A percentile compares a stretch with the other conserved stretches of the same genome.
Conservation (phyloP, 441 rosid genomes). For the Arabidopsis lyrata region DNA sequence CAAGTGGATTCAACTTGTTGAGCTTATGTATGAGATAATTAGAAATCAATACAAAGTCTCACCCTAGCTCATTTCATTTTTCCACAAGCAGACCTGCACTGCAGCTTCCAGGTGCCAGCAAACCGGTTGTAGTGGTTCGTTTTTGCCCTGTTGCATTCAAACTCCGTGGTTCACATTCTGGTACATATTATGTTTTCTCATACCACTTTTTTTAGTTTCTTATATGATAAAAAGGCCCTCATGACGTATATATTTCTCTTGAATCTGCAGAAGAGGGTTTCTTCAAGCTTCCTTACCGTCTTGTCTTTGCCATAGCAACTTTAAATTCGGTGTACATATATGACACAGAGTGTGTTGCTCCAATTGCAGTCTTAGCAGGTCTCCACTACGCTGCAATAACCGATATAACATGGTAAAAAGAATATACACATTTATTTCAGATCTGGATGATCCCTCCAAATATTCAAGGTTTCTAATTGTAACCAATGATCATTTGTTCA, state of each 20-base stretch:
- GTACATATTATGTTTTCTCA: slow-evolving; percentile 45
- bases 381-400: slow-evolving; percentile 96
- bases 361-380: slow-evolving; percentile 84
- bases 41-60: slow-evolving; percentile 16
- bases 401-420: slow-evolving; percentile 77
- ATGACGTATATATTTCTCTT: slow-evolving; percentile 13
- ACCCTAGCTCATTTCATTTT: neutral
- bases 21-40: slow-evolving; percentile 1
- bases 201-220: neutral
- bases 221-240: slow-evolving; percentile 19
- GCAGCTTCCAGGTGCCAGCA: slow-evolving; percentile 84
- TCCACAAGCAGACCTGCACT: slow-evolving; percentile 75
- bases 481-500: slow-evolving; percentile 30
- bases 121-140: slow-evolving; percentile 89
- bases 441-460: neutral
- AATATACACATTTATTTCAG: neutral
- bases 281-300: slow-evolving; percentile 93
- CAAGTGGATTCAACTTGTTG: neutral
- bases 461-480: slow-evolving; percentile 8
- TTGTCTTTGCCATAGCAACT: slow-evolving; percentile 89
- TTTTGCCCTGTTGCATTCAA: slow-evolving; percentile 78
- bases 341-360: slow-evolving; percentile 79
- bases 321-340: slow-evolving; percentile 89
- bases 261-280: slow-evolving; percentile 68
- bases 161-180: slow-evolving; percentile 65